Conservation (phyloP, 1,284 basidiomycete genomes). For the Neonothopanus nambi region DNA sequence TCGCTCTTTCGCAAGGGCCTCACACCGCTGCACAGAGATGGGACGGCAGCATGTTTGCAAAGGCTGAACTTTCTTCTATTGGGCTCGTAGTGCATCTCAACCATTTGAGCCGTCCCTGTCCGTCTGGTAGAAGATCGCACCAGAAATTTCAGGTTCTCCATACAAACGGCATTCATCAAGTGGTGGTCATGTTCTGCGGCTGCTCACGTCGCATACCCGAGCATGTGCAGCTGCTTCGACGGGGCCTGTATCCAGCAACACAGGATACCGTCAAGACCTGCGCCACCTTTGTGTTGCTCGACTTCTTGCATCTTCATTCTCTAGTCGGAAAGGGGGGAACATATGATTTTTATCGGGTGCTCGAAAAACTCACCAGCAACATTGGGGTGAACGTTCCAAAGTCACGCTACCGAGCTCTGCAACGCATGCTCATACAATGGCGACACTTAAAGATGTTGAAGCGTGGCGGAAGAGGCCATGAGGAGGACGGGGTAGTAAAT, state of each 20-base stretch:
- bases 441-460: constrained; percentile 33
- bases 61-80: too few species aligned
- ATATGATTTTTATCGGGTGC: constrained; percentile 24
- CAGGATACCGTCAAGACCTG: constrained; percentile 24
- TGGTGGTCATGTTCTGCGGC: background rate
- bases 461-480: constrained; percentile 30
- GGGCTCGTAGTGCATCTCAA: background rate
- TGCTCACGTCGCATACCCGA: constrained; percentile 1
- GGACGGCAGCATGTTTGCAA: too few species aligned
- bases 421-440: constrained; percentile 29
- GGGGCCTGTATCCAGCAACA: constrained; percentile 25
- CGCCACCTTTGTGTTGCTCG: constrained; percentile 27
- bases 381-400: constrained; percentile 19
- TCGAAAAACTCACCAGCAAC: constrained; percentile 25
- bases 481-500: constrained; percentile 18
- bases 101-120: background rate
- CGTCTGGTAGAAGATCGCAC: background rate
- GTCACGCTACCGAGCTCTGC: constrained; percentile 22
- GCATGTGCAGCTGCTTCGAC: constrained; percentile 26
- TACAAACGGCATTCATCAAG: constrained; percentile 3
- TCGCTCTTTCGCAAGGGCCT: background rate
- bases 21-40: background rate
- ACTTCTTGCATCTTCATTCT: constrained; percentile 26
- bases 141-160: background rate
- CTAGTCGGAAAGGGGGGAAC: constrained; percentile 21